Base-by-base conservation (phyloP, 2,329 filamentous ascomycete species). In the Alternaria infectoria region DNA sequence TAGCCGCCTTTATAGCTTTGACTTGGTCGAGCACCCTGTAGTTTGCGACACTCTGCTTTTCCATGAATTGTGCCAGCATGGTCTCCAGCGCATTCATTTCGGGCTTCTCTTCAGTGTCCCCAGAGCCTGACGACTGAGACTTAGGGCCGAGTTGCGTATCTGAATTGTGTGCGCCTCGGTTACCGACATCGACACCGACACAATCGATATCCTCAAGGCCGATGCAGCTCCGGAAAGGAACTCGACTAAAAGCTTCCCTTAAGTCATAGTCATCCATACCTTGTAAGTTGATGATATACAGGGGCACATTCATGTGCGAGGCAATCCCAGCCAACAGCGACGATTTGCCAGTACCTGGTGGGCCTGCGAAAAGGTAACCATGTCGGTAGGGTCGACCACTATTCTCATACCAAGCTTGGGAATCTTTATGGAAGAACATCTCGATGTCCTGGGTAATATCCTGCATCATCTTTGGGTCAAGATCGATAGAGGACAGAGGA, bases 291-390 rank as follows among this genome's bases (percentile, higher is more conserved):
- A 72, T 54, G n/a, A 83, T 75, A 44, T 80, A 75, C 15, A 83
- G 44, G 15, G 44, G 45, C 12, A 55, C 19, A 12, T 62, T 32
- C 15, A 55, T 40, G 66, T 49, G 79, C 73, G 62, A 83, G 80
- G 81, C 81, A 7, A 83, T 68, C 0, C 81, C 80, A 13, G 45
- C 23, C 9, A 57, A 51, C 11, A 69, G 44, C 6, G 58, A 64
- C 6, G 87, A 90, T 64, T 81, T 81, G 3, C 79, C 74, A 4
- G 75, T 80, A 36, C 79, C 75, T 7, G 78, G 79, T 8, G 72
- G 75, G 2, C 79, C 74, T 57, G 77, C 62, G 9, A 82, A 68
- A 47, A 81, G 68, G 56, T 78, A 80, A 3, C 78, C 76, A 47
- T 69, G 67, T 10, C 65, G 61, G 51, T 70, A 71, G 3, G 67